Evolutionary conservation across 2,329 filamentous ascomycete species (phyloP).

Genomic region (Geosmithia flava): DNA sequence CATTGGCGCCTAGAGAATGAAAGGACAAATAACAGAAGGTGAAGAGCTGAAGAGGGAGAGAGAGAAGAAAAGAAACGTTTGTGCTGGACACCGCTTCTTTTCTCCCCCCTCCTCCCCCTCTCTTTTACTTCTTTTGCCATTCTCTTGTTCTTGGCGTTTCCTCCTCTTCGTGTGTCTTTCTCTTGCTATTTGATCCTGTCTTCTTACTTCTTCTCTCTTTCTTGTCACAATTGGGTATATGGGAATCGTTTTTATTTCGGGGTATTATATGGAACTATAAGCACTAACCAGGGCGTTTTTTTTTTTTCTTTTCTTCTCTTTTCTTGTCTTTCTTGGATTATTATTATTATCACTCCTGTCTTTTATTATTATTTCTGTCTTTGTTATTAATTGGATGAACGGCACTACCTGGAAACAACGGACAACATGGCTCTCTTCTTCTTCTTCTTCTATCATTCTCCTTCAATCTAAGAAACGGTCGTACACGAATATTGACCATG

Average conservation of each 20-base stretch:
- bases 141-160: too few relatives aligned
- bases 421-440: too few relatives aligned
- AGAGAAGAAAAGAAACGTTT: background rate
- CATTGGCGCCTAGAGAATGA: conserved; percentile 14
- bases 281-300: background rate
- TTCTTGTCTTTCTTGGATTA: background rate
- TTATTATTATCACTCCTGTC: background rate
- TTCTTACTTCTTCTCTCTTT: too few relatives aligned
- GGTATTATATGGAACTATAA: too few relatives aligned
- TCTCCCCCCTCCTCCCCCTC: background rate
- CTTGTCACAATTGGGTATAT: too few relatives aligned
- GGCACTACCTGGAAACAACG: too few relatives aligned
- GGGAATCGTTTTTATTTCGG: too few relatives aligned
- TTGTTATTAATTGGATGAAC: background rate
- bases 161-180: too few relatives aligned
- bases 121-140: too few relatives aligned
- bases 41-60: too few relatives aligned
- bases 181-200: too few relatives aligned
- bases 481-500: background rate
- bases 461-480: background rate
- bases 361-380: background rate
- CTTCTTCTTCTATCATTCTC: background rate
- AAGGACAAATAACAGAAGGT: conserved; percentile 1
- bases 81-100: background rate
- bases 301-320: background rate